Conservation (phyloP, 495 filamentous ascomycete species). For the Lasiosphaeria miniovina region DNA sequence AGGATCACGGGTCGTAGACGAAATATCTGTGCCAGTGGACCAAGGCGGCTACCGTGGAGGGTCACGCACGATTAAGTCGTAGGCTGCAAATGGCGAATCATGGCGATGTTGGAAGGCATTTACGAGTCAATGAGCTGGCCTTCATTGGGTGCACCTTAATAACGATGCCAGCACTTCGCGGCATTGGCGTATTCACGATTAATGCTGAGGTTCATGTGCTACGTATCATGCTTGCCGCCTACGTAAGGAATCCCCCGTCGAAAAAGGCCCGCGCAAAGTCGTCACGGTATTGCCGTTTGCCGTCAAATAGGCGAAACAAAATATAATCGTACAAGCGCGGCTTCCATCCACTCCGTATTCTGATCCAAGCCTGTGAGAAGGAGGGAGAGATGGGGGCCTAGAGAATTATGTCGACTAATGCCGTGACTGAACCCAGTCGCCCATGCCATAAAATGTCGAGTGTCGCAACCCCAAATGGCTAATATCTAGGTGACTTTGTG, state of each 20-base stretch:
- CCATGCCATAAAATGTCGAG: slow-evolving; percentile 27
- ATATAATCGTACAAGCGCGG: slow-evolving; percentile 38
- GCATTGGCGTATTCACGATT: slow-evolving; percentile 26
- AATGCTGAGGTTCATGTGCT: slow-evolving; percentile 28
- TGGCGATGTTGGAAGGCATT: slow-evolving; percentile 13
- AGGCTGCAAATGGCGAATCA: slow-evolving; percentile 15
- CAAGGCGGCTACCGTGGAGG: background rate
- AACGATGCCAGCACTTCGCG: slow-evolving; percentile 13
- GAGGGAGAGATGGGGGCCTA: slow-evolving; percentile 22
- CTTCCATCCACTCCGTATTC: slow-evolving; percentile 31
- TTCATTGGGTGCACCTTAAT: slow-evolving; percentile 8
- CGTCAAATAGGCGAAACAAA: slow-evolving; percentile 30
- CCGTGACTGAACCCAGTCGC: slow-evolving; percentile 30
- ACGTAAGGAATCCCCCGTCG: slow-evolving; percentile 32
- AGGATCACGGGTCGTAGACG: background rate
- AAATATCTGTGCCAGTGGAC: background rate
- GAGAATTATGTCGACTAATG: slow-evolving; percentile 30
- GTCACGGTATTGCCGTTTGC: slow-evolving; percentile 33
- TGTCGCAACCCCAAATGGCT: slow-evolving; percentile 33
- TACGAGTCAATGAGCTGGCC: slow-evolving; percentile 12
- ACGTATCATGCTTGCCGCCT: slow-evolving; percentile 34
- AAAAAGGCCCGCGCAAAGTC: slow-evolving; percentile 28
- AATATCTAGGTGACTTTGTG: slow-evolving; percentile 29
- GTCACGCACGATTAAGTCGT: slow-evolving; percentile 18
- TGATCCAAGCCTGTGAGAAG: slow-evolving; percentile 27